Evolutionary conservation across 1,284 basidiomycete species (phyloP), one percentile per base, ranked within the genome.

Genomic region (Cutaneotrichosporon cavernicola): DNA sequence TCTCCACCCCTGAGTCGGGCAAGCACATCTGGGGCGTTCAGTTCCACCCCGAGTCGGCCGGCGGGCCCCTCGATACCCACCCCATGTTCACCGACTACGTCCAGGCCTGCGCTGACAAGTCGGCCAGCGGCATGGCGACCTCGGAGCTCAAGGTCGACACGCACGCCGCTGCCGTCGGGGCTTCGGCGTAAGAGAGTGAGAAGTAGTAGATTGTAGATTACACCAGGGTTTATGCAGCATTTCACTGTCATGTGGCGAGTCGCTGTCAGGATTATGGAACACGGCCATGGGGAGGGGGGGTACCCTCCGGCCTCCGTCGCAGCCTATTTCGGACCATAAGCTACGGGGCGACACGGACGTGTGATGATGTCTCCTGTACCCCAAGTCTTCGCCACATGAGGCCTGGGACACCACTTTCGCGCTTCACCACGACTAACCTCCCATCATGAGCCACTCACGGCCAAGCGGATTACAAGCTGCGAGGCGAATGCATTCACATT

Each of bases 71-170:
- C 60, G 93, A 96, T 77, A 96, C 93, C 5, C 94, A 95, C 68
- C 90, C 91, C 89, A 94, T 95, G 92, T 95, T 95, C 81, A 88
- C 89, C 64, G 92, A 95, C 80, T 96, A 95, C 78, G 84, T 96
- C 30, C 43, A 84, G 59, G 90, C 91, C 22, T 56, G 55, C 55
- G 55, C 55, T 9, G 36, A 38, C 36, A 30, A 30, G 36, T 43
- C 55, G 21, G 38, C 36, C 55, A 18, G 22, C 16, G 55, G 38
- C 43, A 49, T 59, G 58, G 58, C 58, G 32, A 51, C 58, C 6
- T 34, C 30, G 6, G 43, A 59, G 47, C 32, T 59, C 58, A 51
- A 59, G 47, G 58, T 59, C 31, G 58, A 59, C 58, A 59, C 47
- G 21, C 47, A 59, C 46, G 58, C 58, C 11, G 58, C 58, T 26